These are phyloP conservation scores for Pulveroboletus sp. DNA, from an alignment of 768 basidiomycete species.

Conservation along the genomic window DNA sequence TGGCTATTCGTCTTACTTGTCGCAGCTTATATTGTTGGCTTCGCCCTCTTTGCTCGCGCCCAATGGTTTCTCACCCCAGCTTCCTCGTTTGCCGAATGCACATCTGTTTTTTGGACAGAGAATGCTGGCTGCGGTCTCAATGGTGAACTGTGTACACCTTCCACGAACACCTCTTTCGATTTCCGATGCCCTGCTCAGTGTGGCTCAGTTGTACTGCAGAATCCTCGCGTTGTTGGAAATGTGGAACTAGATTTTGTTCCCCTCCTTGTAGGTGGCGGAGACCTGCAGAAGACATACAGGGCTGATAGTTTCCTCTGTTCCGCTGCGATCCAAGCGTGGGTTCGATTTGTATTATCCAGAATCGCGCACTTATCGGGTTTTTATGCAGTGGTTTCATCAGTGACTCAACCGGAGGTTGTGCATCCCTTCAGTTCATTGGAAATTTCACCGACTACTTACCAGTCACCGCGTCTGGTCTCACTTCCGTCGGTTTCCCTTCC, in stretches of 20 bases:
- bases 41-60: conserved; percentile 68
- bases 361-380: conserved; percentile 7
- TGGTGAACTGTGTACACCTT: conserved; percentile 61
- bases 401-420: conserved; percentile 72
- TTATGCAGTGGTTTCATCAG: conserved; percentile 56
- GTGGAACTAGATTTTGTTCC: conserved; percentile 64
- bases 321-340: conserved; percentile 76
- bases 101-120: conserved; percentile 64
- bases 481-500: conserved; percentile 70
- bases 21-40: conserved; percentile 61
- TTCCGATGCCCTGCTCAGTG: conserved; percentile 83
- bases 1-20: conserved; percentile 55
- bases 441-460: conserved; percentile 71
- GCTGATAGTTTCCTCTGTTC: conserved; percentile 85
- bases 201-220: conserved; percentile 57
- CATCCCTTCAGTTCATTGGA: conserved; percentile 60
- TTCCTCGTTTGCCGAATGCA: conserved; percentile 62
- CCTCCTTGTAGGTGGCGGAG: conserved; percentile 83
- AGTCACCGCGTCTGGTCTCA: conserved; percentile 53
- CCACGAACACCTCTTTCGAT: conserved; percentile 55
- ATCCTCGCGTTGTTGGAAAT: conserved; percentile 69
- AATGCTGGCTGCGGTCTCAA: conserved; percentile 73
- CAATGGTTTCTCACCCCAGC: conserved; percentile 70
- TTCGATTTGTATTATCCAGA: conserved; percentile 14
- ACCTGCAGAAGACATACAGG: conserved; percentile 65